A percentile compares a stretch with the other conserved stretches of the same genome.
phyloP scores from a whole-genome alignment of 139 green algal species.

The Raphidocelis subcapitata region DNA sequence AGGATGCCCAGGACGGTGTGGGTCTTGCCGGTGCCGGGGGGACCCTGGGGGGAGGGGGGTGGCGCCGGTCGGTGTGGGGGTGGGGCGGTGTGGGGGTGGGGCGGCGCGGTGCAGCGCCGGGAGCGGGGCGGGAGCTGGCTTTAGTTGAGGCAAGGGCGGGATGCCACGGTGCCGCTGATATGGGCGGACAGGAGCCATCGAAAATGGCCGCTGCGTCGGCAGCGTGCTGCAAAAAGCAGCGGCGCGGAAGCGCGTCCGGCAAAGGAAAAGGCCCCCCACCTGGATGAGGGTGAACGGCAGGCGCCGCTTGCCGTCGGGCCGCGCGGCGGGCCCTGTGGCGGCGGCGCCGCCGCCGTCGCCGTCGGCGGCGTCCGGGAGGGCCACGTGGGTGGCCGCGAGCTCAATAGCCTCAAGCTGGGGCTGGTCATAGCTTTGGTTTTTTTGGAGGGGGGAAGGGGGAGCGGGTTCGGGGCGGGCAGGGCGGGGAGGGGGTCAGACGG shows the following conservation, averaged over 20 bases:
- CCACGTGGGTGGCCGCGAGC: slow-evolving; percentile 39
- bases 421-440: slow-evolving; percentile 59
- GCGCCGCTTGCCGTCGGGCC: background rate
- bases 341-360: background rate
- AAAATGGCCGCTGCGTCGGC: too few species aligned
- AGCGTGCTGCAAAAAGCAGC: background rate
- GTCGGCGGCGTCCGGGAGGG: background rate
- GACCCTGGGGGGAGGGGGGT: slow-evolving; percentile 71
- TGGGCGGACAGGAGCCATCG: too few species aligned
- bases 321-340: background rate
- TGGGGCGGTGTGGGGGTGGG: too few species aligned
- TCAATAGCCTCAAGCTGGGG: slow-evolving; percentile 71
- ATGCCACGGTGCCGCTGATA: background rate
- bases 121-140: background rate
- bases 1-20: slow-evolving; percentile 88
- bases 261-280: background rate
- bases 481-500: too few species aligned
- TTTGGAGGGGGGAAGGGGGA: too few species aligned
- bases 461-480: slow-evolving; percentile 11
- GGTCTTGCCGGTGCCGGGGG: slow-evolving; percentile 95
- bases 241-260: too few species aligned
- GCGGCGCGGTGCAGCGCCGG: background rate
- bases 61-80: slow-evolving; percentile 49
- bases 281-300: slow-evolving; percentile 43
- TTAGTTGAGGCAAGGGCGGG: background rate